Base-by-base conservation (phyloP, 2,329 filamentous ascomycete species). In the Stagonosporopsis chrysanthemi region DNA sequence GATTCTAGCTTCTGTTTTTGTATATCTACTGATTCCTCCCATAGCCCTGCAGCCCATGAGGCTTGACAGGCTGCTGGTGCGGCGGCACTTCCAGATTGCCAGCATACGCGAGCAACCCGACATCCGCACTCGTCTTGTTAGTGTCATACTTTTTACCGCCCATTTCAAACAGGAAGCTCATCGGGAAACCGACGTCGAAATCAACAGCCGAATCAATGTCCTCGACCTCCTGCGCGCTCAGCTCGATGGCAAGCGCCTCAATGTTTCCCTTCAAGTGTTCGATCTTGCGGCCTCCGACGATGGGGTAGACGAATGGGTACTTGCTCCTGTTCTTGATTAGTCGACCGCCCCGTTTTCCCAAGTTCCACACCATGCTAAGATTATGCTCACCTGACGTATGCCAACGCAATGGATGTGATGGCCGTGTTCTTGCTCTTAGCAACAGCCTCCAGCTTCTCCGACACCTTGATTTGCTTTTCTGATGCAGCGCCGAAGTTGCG, bases 261-360 rank as follows among this genome's bases (percentile, higher is more conserved):
- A 88, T 84, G 65, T 87, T 88, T 15, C 79, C 84, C 84, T 87
- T 84, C 46, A 93, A 77, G 70, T 92, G 89, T 40, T 88, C 86
- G 8, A 90, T 73, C 66, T 88, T 92, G n/a, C 89, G 82, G 0
- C 88, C 88, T 6, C 90, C 90, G 8, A 92, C 81, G 31, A 93
- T 86, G 0, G 90, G 90, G 67, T 90, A 91, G 11, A 92, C 89
- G 61, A 90, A 87, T 0, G 88, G 86, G 0, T 85, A 80, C 77
- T 92, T 92, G 65, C 26, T 44, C 26, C 41, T 44, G 41, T 17
- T 33, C 17, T 3, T 2, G 22, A 19, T 44, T 22, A 33, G 26
- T n/a, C 12, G 15, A 15, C 12, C 2, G 6, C n/a, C 6, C 17
- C 22, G 11, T 24, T 15, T 24, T 29, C 11, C n/a, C n/a, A n/a